phyloP scores from a whole-genome alignment of 176 grass and related monocot species.

The Zea luxurians region DNA sequence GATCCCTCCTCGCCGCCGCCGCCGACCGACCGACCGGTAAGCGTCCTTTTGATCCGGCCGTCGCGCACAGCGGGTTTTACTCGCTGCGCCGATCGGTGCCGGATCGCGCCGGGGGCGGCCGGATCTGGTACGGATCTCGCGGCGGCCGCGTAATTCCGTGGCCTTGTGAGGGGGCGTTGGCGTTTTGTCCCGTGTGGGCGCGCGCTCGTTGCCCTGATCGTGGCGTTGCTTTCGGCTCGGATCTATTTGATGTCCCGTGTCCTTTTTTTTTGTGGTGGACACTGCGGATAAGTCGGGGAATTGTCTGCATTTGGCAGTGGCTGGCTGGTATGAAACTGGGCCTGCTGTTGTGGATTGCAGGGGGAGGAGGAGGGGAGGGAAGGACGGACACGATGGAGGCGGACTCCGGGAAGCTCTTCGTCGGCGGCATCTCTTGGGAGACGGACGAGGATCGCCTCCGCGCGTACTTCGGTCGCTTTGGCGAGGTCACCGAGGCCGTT shows the following conservation, averaged over 20 bases:
- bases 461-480: constrained; percentile 77
- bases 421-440: constrained; percentile 97
- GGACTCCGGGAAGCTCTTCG: constrained; percentile 92
- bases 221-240: constrained; percentile 52
- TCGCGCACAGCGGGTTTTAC: neutral
- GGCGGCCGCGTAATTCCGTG: constrained; percentile 30
- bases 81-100: constrained; percentile 27
- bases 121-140: constrained; percentile 66
- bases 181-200: constrained; percentile 30
- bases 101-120: constrained; percentile 37
- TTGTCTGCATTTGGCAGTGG: constrained; percentile 52
- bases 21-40: constrained; percentile 47
- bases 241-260: constrained; percentile 44
- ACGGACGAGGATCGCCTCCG: constrained; percentile 91
- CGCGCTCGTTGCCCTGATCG: constrained; percentile 21
- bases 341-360: constrained; percentile 63
- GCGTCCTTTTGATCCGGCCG: constrained; percentile 26
- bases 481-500: constrained; percentile 89
- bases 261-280: constrained; percentile 43
- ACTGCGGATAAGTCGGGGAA: constrained; percentile 50
- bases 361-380: constrained; percentile 64
- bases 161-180: constrained; percentile 13
- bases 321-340: constrained; percentile 46
- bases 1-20: constrained; percentile 37
- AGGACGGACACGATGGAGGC: constrained; percentile 65